Percentiles rank a stretch among this genome's conserved stretches.
Conservation (phyloP, 352 stramenopile species). For the Thraustochytrium striatum region DNA sequence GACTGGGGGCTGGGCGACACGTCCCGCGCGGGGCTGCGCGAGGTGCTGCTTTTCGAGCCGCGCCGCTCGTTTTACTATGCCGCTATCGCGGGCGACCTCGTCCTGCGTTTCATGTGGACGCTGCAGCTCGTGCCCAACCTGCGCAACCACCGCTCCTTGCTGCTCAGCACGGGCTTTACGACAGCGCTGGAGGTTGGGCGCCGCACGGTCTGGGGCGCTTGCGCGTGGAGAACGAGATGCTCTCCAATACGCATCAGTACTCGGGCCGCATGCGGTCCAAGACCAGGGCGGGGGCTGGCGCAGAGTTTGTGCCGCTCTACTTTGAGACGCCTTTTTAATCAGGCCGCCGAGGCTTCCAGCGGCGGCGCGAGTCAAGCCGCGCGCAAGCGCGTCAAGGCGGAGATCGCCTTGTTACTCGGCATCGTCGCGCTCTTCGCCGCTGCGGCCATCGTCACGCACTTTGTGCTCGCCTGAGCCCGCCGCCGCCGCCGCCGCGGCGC, state of each 20-base stretch:
- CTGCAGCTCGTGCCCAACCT: constrained; percentile 62
- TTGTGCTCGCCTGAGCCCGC: too few relatives aligned
- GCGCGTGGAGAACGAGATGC: constrained; percentile 55
- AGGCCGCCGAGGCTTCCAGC: too few relatives aligned
- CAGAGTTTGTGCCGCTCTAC: too few relatives aligned
- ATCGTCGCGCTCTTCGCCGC: too few relatives aligned
- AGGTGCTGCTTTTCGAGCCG: constrained; percentile 50
- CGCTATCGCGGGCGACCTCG: constrained; percentile 82
- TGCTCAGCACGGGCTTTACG: constrained; percentile 68
- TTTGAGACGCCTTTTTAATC: too few relatives aligned
- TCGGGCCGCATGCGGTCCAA: too few relatives aligned
- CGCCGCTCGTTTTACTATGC: constrained; percentile 73
- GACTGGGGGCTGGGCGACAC: constrained; percentile 80
- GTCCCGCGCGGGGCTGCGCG: constrained; percentile 46
- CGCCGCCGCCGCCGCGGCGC: too few relatives aligned
- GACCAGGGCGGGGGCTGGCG: too few relatives aligned
- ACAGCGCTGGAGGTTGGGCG: constrained; percentile 59
- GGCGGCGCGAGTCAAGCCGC: too few relatives aligned
- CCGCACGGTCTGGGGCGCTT: constrained; percentile 54
- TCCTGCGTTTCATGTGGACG: constrained; percentile 90
- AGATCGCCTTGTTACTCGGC: too few relatives aligned
- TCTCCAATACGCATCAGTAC: constrained; percentile 50
- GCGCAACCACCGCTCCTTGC: constrained; percentile 61
- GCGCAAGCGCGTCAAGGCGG: too few relatives aligned
- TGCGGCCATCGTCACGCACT: too few relatives aligned